Base-by-base conservation (phyloP, 2,329 filamentous ascomycete genomes). In the Aspergillus sojae region DNA sequence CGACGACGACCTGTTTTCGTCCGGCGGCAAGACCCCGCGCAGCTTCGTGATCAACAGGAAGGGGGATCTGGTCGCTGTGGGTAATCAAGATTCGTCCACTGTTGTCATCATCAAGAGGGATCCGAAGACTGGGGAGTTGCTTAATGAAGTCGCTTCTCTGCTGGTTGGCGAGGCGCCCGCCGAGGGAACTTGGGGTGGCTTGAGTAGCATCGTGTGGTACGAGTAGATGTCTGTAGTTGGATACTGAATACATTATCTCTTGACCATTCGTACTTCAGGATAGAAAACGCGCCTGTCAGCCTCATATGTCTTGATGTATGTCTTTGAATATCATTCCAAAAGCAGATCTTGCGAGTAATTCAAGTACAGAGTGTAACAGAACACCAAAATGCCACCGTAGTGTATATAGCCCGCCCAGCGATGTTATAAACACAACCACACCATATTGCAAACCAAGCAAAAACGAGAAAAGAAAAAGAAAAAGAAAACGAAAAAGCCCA, bases 21-120 rank as follows among this genome's bases (percentile, higher is more conserved):
- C 88, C 0, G 89, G 89, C 56, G 91, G 91, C 2, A 75, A 79
- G 9, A 85, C 83, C 61, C 91, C 91, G 0, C 84, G 91, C 26
- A 89, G 90, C 46, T 90, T 92, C 74, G 85, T 83, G 57, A 77
- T 92, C 62, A 93, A 90, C 75, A 83, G 82, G 65, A 84, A 83
- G 12, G 91, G 90, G 1, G 83, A 83, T 60, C 77, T 89, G 63
- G 78, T 92, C 3, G 90, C 88, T 1, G 86, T 92, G 32, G 89
- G 84, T 0, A 81, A 91, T 67, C 89, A 93, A 77, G 77, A 78
- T 19, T 86, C 86, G 57, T 80, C 82, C 36, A 85, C 84, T 34
- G 86, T 92, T 1, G 86, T 85, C 7, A 76, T 94, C 57, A 84
- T 91, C 55, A 74, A 79, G 69, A 82, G 91, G 6, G 83, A 93